Evolutionary conservation across 768 basidiomycete species (phyloP), one percentile per base, ranked within the genome.

Genomic region (Boletus eberwhitei): DNA sequence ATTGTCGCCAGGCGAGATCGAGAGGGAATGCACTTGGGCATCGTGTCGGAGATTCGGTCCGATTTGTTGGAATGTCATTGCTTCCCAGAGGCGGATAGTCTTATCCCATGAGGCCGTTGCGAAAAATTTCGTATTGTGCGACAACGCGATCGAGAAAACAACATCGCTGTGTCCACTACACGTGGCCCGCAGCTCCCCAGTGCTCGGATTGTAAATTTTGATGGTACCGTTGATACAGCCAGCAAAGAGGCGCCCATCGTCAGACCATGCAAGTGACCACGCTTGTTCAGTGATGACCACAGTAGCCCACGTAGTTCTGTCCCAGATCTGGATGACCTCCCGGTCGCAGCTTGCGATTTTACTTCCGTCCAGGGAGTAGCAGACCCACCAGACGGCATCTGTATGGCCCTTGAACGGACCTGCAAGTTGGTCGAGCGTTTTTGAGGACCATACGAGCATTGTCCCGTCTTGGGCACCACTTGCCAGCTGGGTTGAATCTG

Each of bases 71-170:
- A 59, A 54, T 2, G 65, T 59, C 21, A 21, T 39, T 0, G 54
- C 50, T 38, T 68, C 64, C 66, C 68, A 71, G 26, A 71, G 48
- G 39, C 70, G 58, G 21, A 68, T 53, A 2, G 68, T 71, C 21
- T 47, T 62, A 21, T 71, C 69, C 58, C 48, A 56, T 5, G 68
- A 72, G 1, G 59, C 69, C 8, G 68, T 70, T 5, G 58, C 68
- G 32, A 71, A 12, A 37, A 65, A 67, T 9, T 51, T 58, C 29
- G 47, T 39, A 14, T 55, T 48, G 26, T 48, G 59, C 11, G 66
- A 68, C 31, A 65, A 14, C 0, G n/a, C 45, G 19, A 71, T 64
- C 3, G 58, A 63, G 19, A 21, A 59, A 40, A 71, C 52, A 2
- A 50, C 51, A 39, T 66, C 59, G 8, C n/a, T 24, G 7, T 71